Evolutionary conservation across 2,329 filamentous ascomycete genomes (phyloP).

Genomic region (Fonsecaea multimorphosa): DNA sequence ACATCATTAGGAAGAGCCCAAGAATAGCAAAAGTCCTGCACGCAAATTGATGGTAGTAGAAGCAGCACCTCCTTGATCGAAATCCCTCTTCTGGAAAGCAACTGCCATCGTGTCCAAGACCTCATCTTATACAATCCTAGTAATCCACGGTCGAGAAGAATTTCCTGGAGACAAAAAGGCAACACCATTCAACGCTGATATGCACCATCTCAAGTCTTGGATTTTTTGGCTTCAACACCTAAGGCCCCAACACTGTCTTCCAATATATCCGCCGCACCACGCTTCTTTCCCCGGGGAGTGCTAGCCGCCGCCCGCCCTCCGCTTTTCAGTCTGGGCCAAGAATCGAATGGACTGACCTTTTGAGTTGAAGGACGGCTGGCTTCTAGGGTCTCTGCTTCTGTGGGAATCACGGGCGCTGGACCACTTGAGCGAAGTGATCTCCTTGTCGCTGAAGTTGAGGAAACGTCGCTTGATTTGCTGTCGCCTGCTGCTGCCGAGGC

Average conservation of each 20-base stretch:
- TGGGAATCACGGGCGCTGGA: not conserved
- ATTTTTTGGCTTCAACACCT: conserved; percentile 22
- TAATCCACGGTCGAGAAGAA: not conserved
- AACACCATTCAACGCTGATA: not conserved
- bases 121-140: conserved; percentile 20
- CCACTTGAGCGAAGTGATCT: conserved; percentile 29
- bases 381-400: conserved; percentile 2
- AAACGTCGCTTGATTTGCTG: conserved; percentile 1
- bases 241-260: conserved; percentile 12
- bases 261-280: conserved; percentile 30
- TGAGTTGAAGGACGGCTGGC: conserved; percentile 15
- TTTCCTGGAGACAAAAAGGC: not conserved
- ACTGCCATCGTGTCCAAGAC: conserved; percentile 7
- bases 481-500: not conserved
- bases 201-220: conserved; percentile 15
- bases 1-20: not conserved
- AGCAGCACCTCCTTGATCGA: not conserved
- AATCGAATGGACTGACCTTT: conserved; percentile 39
- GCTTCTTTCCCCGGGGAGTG: conserved; percentile 32
- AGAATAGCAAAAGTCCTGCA: conserved; percentile 3
- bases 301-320: conserved; percentile 21
- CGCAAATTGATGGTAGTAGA: not conserved
- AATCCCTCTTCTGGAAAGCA: not conserved
- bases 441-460: conserved; percentile 20
- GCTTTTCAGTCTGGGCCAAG: conserved; percentile 39